A percentile compares a stretch with the other conserved stretches of the same genome.
Evolutionary conservation across 805 yeast species (phyloP).

Genomic region (Spathaspora sp.): DNA sequence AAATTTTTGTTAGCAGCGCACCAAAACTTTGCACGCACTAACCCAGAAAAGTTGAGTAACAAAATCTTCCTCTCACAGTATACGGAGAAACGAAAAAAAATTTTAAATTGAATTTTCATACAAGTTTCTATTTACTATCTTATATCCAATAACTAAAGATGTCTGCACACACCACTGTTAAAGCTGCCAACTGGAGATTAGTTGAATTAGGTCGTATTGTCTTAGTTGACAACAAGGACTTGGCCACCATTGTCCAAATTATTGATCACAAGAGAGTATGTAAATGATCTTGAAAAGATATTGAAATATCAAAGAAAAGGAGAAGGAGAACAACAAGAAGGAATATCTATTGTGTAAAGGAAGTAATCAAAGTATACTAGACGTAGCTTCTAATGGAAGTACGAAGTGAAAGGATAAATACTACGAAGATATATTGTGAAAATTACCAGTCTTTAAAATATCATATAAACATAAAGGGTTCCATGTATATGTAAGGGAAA

Average conservation of each 20-base stretch:
- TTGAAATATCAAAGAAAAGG: neutral
- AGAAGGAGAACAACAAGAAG: neutral
- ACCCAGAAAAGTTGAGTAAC: neutral
- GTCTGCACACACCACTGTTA: conserved; percentile 51
- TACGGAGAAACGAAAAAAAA: neutral
- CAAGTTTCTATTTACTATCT: neutral
- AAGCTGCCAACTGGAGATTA: conserved; percentile 98
- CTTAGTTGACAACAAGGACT: conserved; percentile 78
- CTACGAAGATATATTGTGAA: too few species aligned
- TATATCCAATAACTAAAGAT: conserved; percentile 11
- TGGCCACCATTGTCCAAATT: conserved; percentile 97
- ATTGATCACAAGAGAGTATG: conserved; percentile 98
- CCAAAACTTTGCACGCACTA: neutral
- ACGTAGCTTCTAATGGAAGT: too few species aligned
- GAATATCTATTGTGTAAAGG: neutral
- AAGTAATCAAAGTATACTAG: too few species aligned
- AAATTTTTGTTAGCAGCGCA: neutral
- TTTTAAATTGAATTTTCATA: neutral
- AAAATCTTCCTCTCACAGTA: neutral
- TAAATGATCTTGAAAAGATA: conserved; percentile 15
- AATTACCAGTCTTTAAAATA: too few species aligned
- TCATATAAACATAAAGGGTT: too few species aligned
- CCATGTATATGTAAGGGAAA: too few species aligned
- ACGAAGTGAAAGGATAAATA: too few species aligned
- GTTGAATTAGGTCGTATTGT: conserved; percentile 99